These are phyloP conservation scores for Diaporthe longicolla DNA, from an alignment of 2,329 filamentous ascomycete species.

Conservation along the genomic window DNA sequence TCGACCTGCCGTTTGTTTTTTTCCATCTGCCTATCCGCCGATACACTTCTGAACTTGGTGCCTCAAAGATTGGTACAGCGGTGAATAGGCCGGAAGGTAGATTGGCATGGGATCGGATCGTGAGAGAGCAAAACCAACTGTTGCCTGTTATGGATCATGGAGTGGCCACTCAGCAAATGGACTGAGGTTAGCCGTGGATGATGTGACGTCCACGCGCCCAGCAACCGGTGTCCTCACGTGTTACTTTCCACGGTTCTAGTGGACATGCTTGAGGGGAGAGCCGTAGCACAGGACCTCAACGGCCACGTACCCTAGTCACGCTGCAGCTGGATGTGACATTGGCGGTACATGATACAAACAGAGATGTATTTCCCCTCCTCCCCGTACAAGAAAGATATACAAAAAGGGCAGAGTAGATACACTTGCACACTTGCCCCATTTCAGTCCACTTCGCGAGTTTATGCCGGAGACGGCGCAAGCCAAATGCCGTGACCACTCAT, in stretches of 20 bases:
- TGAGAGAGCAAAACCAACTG: neutral
- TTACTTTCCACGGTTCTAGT: neutral
- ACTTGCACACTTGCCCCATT: neutral
- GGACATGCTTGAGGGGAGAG: neutral
- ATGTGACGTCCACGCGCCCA: neutral
- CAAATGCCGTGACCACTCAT: slow-evolving; percentile 8
- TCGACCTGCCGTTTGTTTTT: neutral
- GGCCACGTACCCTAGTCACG: neutral
- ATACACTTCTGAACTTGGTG: neutral
- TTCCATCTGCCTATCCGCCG: neutral
- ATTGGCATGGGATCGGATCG: neutral
- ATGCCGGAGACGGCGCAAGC: neutral
- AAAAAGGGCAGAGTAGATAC: slow-evolving; percentile 25
- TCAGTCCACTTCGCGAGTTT: neutral
- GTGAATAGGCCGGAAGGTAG: neutral
- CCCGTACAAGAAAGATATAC: slow-evolving; percentile 7
- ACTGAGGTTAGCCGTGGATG: neutral
- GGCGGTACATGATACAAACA: slow-evolving; percentile 38
- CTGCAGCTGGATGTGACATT: slow-evolving; percentile 24
- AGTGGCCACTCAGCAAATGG: neutral
- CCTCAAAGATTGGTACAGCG: neutral
- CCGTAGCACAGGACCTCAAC: slow-evolving; percentile 7
- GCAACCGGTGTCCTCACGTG: slow-evolving; percentile 1
- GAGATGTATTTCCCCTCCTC: slow-evolving; percentile 11
- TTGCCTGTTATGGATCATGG: neutral